Evolutionary conservation across 2,329 filamentous ascomycete species (phyloP).

Genomic region (Aspergillus pseudonomiae): DNA sequence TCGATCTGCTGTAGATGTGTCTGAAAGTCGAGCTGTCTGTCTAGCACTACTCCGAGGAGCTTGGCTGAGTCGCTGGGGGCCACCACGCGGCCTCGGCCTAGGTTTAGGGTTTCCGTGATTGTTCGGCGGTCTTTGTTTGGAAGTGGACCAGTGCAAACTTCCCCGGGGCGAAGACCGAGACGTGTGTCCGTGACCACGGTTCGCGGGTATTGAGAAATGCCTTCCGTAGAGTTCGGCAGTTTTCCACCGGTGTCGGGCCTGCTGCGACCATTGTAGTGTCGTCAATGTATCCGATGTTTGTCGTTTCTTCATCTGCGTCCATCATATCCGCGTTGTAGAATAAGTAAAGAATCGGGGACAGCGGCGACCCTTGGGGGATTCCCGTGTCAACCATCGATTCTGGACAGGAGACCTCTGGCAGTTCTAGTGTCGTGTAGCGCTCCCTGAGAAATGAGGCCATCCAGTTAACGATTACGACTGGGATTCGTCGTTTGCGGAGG

Average conservation of each 20-base stretch:
- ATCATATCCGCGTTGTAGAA: slow-evolving; percentile 29
- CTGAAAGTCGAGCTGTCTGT: neutral
- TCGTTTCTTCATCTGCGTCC: neutral
- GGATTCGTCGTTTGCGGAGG: slow-evolving; percentile 21
- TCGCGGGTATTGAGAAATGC: neutral
- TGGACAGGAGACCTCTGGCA: neutral
- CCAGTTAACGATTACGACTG: slow-evolving; percentile 25
- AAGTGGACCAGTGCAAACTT: too few species aligned
- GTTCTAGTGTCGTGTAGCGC: slow-evolving; percentile 1
- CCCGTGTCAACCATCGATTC: neutral
- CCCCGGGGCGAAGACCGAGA: too few species aligned
- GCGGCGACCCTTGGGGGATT: slow-evolving; percentile 15
- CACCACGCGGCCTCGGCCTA: too few species aligned
- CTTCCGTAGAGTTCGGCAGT: neutral
- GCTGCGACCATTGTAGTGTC: neutral
- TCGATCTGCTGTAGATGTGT: neutral
- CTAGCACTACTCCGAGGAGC: neutral
- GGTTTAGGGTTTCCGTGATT: too few species aligned
- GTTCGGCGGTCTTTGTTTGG: too few species aligned
- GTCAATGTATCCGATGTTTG: neutral
- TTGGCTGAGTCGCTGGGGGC: too few species aligned
- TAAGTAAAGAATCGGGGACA: slow-evolving; percentile 31
- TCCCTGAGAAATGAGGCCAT: slow-evolving; percentile 19
- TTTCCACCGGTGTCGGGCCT: neutral
- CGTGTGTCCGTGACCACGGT: neutral